Evolutionary conservation across 371 early-diverging fungal species (phyloP).

Genomic region (Mucor plumbeus): DNA sequence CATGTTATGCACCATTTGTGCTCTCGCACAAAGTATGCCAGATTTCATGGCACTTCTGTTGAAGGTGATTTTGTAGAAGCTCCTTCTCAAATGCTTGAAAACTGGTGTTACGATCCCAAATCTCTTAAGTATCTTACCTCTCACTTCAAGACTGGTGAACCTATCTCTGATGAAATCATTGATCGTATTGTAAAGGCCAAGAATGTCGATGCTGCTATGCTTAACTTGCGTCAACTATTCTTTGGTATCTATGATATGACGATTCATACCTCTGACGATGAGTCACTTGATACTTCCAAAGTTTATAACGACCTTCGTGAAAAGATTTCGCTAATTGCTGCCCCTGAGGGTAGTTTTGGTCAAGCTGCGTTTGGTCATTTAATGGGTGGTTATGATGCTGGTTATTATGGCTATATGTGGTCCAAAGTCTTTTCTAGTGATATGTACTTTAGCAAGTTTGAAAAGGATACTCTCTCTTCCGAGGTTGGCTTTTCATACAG

Average conservation of each 20-base stretch:
- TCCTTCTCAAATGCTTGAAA: constrained; percentile 75
- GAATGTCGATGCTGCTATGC: constrained; percentile 76
- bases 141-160: constrained; percentile 75
- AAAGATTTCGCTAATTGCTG: constrained; percentile 64
- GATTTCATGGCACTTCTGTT: constrained; percentile 81
- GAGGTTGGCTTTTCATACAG: constrained; percentile 69
- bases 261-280: constrained; percentile 65
- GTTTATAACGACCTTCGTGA: constrained; percentile 70
- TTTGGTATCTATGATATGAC: constrained; percentile 80
- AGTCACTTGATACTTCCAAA: constrained; percentile 58
- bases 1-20: constrained; percentile 88
- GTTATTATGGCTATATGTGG: constrained; percentile 75
- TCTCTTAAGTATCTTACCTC: constrained; percentile 72
- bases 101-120: constrained; percentile 84
- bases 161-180: constrained; percentile 77
- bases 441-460: constrained; percentile 81
- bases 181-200: constrained; percentile 71
- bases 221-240: constrained; percentile 79
- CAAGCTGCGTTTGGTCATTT: constrained; percentile 70
- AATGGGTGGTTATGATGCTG: constrained; percentile 87
- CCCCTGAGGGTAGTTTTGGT: constrained; percentile 48
- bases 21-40: constrained; percentile 69
- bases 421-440: constrained; percentile 86
- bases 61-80: constrained; percentile 94
- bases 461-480: constrained; percentile 59